Conservation (phyloP, 331 rosid species). For the Ulmus americana region DNA sequence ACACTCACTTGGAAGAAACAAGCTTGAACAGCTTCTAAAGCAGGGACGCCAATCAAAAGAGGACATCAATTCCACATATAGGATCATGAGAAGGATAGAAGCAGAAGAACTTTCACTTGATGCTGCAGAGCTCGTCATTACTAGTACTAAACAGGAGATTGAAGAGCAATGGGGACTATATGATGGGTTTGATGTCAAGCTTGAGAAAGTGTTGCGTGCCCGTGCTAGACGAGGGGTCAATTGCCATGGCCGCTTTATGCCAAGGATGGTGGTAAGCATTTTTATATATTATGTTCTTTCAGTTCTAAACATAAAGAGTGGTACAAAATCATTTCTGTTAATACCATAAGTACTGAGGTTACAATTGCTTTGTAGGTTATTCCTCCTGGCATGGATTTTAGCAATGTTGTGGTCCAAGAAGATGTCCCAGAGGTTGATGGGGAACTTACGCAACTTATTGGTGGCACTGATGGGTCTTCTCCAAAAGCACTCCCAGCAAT, state of each 20-base stretch:
- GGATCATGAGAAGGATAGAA: conserved; percentile 87
- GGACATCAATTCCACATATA: conserved; percentile 81
- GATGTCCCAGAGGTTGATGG: conserved; percentile 63
- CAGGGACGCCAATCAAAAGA: conserved; percentile 87
- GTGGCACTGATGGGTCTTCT: conserved; percentile 46
- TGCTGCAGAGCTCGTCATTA: conserved; percentile 86
- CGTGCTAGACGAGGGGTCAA: conserved; percentile 76
- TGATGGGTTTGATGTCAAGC: conserved; percentile 86
- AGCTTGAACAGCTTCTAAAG: conserved; percentile 85
- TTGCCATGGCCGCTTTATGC: conserved; percentile 85
- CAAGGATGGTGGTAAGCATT: conserved; percentile 81
- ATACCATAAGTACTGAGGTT: not conserved
- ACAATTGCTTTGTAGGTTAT: conserved; percentile 50
- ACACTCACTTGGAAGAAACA: conserved; percentile 86
- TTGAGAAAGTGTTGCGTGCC: conserved; percentile 80
- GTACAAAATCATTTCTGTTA: not conserved
- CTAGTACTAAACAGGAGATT: conserved; percentile 83
- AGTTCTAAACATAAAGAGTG: not conserved
- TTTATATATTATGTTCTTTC: too few relatives aligned
- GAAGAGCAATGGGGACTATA: conserved; percentile 96
- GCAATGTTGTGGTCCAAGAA: conserved; percentile 69
- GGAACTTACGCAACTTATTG: conserved; percentile 48
- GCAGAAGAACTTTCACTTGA: conserved; percentile 86
- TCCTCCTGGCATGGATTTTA: conserved; percentile 90
- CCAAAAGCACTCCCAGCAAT: conserved; percentile 71